Conservation (phyloP, 352 stramenopile genomes). For the Globisporangium splendens region DNA sequence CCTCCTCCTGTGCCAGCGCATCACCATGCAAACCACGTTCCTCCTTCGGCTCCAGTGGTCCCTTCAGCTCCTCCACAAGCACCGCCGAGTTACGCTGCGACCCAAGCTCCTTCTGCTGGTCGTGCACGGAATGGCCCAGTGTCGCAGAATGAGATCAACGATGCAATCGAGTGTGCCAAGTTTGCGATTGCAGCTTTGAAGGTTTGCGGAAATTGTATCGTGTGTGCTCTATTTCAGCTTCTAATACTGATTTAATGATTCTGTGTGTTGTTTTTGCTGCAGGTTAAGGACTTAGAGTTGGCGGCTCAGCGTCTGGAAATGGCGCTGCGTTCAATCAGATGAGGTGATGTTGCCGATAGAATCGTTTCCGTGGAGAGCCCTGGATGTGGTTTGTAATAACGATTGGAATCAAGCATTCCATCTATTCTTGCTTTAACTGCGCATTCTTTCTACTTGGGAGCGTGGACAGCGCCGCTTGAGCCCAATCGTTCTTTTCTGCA, state of each 20-base stretch:
- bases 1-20: conserved; percentile 1
- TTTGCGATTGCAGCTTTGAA: conserved; percentile 81
- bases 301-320: conserved; percentile 75
- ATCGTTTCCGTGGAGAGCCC: background rate
- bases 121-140: conserved; percentile 32
- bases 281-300: conserved; percentile 83
- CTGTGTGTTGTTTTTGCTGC: conserved; percentile 1
- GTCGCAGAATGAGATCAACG: conserved; percentile 73
- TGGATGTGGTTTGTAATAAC: background rate
- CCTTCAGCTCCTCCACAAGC: conserved; percentile 4
- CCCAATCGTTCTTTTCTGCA: conserved; percentile 68
- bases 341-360: conserved; percentile 11
- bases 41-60: conserved; percentile 6
- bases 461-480: conserved; percentile 58
- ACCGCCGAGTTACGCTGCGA: conserved; percentile 1
- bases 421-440: conserved; percentile 42
- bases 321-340: conserved; percentile 66
- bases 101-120: conserved; percentile 5
- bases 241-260: background rate
- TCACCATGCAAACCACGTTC: conserved; percentile 6
- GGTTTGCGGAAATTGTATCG: conserved; percentile 20
- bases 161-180: conserved; percentile 81
- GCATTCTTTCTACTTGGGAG: conserved; percentile 70
- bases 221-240: background rate
- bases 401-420: conserved; percentile 11